phyloP scores from a whole-genome alignment of 768 basidiomycete species.

The Mycena pura region DNA sequence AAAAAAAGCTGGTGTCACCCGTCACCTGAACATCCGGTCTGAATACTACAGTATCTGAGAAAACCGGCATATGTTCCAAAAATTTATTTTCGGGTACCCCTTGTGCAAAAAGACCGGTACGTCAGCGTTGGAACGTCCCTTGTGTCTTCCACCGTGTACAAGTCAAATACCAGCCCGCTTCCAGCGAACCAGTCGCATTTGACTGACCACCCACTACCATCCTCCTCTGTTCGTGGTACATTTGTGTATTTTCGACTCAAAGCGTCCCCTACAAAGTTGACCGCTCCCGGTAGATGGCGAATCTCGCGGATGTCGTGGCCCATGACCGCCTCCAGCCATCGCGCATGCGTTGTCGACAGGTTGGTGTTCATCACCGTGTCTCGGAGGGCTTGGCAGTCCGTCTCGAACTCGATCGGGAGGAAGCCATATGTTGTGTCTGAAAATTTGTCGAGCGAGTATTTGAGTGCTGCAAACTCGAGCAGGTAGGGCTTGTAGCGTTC shows the following conservation, averaged over 20 bases:
- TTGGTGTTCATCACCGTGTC: slow-evolving; percentile 31
- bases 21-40: too few relatives aligned
- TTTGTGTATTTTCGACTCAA: slow-evolving; percentile 27
- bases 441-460: slow-evolving; percentile 26
- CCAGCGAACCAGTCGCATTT: slow-evolving; percentile 32
- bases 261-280: slow-evolving; percentile 28
- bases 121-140: background rate
- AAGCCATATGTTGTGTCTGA: slow-evolving; percentile 29
- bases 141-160: background rate
- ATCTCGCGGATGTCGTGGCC: slow-evolving; percentile 26
- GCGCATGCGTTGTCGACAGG: slow-evolving; percentile 26
- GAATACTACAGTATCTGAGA: too few relatives aligned
- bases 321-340: slow-evolving; percentile 37
- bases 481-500: slow-evolving; percentile 38
- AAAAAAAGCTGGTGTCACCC: too few relatives aligned
- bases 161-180: slow-evolving; percentile 18
- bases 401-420: slow-evolving; percentile 28
- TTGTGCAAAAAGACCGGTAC: slow-evolving; percentile 11
- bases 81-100: too few relatives aligned
- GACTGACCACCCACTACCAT: slow-evolving; percentile 26
- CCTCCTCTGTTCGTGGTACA: background rate
- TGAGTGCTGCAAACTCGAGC: slow-evolving; percentile 35
- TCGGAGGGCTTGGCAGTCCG: slow-evolving; percentile 21
- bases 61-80: too few relatives aligned
- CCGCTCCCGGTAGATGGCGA: slow-evolving; percentile 26